Evolutionary conservation across 345 rosid genomes (phyloP).

Genomic region (Eucalyptus globulus): DNA sequence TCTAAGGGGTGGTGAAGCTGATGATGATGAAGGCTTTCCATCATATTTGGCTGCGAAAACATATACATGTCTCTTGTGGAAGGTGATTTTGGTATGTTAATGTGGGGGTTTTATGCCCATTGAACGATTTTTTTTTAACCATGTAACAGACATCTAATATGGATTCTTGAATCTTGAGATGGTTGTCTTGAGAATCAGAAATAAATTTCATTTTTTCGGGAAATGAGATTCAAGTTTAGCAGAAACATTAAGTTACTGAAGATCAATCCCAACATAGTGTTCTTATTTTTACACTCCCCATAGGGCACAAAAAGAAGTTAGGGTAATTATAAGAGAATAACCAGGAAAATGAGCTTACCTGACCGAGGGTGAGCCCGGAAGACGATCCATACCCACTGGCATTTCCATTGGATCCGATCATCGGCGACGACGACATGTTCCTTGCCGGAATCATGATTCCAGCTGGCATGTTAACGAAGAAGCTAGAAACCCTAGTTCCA

Average conservation of each 20-base stretch:
- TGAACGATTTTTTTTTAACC: not conserved
- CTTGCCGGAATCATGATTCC: slow-evolving; percentile 54
- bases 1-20: slow-evolving; percentile 23
- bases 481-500: slow-evolving; percentile 5
- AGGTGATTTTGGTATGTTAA: not conserved
- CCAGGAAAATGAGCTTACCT: slow-evolving; percentile 18
- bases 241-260: not conserved
- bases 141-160: not conserved
- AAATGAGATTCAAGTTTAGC: not conserved
- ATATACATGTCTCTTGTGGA: not conserved
- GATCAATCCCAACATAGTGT: not conserved
- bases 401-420: slow-evolving; percentile 25
- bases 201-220: not conserved
- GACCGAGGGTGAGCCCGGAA: slow-evolving; percentile 33
- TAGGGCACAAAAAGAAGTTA: not conserved
- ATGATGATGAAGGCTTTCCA: slow-evolving; percentile 41
- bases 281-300: not conserved
- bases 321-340: not conserved
- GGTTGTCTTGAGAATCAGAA: not conserved
- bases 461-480: slow-evolving; percentile 30
- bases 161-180: not conserved
- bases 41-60: slow-evolving; percentile 57
- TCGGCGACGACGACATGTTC: slow-evolving; percentile 37
- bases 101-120: not conserved
- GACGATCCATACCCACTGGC: slow-evolving; percentile 38